phyloP scores from a whole-genome alignment of 2,329 filamentous ascomycete genomes.

The Aspergillus latus region DNA sequence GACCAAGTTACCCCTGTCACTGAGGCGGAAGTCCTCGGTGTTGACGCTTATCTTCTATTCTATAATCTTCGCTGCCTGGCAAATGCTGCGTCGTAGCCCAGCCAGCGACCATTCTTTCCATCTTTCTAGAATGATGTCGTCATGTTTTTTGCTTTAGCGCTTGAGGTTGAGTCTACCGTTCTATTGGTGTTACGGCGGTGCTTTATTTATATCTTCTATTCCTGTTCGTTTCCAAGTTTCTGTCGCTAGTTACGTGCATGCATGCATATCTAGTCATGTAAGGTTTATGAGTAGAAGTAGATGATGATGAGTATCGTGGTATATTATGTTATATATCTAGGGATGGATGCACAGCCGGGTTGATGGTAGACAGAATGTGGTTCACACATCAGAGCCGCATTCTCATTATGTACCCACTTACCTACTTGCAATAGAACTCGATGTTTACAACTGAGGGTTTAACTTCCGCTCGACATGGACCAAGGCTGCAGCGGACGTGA shows the following conservation, averaged over 20 bases:
- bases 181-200: neutral
- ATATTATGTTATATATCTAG: neutral
- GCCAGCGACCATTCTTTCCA: neutral
- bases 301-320: neutral
- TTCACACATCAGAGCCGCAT: no score
- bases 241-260: neutral
- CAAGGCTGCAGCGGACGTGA: no score
- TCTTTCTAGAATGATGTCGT: neutral
- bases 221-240: neutral
- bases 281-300: neutral
- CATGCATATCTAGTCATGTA: neutral
- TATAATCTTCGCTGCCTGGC: slow-evolving; percentile 55
- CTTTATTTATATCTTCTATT: neutral
- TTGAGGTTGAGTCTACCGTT: neutral
- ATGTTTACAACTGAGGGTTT: no score
- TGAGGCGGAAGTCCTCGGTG: slow-evolving; percentile 79
- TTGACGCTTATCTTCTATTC: slow-evolving; percentile 87
- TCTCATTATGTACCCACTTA: no score
- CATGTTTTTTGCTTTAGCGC: neutral
- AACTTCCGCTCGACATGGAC: no score
- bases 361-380: no score
- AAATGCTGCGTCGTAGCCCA: slow-evolving; percentile 13
- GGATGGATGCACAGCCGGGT: no score
- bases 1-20: slow-evolving; percentile 83
- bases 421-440: no score